A percentile compares a stretch with the other conserved stretches of the same genome.
phyloP scores from a whole-genome alignment of 2,329 filamentous ascomycete species.

The Fusarium sp. region DNA sequence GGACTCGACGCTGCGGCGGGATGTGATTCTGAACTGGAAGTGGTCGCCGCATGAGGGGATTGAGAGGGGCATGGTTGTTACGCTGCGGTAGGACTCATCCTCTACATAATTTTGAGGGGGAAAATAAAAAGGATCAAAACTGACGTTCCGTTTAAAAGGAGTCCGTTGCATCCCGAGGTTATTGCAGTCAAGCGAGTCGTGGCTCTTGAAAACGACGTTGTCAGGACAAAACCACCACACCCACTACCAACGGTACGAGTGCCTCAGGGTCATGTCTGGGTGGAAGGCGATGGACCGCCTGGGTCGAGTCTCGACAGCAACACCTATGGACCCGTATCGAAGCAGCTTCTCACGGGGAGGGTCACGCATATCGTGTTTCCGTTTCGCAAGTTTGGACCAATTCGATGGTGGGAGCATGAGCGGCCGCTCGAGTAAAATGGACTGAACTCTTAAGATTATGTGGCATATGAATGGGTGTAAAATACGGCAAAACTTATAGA shows the following conservation, averaged over 20 bases:
- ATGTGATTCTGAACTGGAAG: constrained; percentile 67
- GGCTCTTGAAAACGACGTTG: constrained; percentile 78
- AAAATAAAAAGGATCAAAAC: not conserved
- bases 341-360: constrained; percentile 75
- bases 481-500: not conserved
- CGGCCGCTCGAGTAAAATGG: constrained; percentile 35
- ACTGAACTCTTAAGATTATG: not conserved
- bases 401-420: constrained; percentile 65
- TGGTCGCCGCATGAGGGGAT: constrained; percentile 65
- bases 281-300: constrained; percentile 85
- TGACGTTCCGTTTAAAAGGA: constrained; percentile 56
- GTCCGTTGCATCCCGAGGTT: constrained; percentile 72
- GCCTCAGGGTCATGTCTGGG: constrained; percentile 88
- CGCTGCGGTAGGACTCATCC: constrained; percentile 63
- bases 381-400: constrained; percentile 62
- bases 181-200: constrained; percentile 83
- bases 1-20: constrained; percentile 61
- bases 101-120: not conserved
- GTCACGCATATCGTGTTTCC: constrained; percentile 78
- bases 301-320: constrained; percentile 82
- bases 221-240: constrained; percentile 70
- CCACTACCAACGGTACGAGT: constrained; percentile 66
- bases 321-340: constrained; percentile 83
- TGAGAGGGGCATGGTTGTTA: constrained; percentile 76
- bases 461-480: not conserved